Percentiles rank a stretch among this genome's conserved stretches.
Conservation (phyloP, 768 basidiomycete genomes). For the Hygrophorus pudorinus region DNA sequence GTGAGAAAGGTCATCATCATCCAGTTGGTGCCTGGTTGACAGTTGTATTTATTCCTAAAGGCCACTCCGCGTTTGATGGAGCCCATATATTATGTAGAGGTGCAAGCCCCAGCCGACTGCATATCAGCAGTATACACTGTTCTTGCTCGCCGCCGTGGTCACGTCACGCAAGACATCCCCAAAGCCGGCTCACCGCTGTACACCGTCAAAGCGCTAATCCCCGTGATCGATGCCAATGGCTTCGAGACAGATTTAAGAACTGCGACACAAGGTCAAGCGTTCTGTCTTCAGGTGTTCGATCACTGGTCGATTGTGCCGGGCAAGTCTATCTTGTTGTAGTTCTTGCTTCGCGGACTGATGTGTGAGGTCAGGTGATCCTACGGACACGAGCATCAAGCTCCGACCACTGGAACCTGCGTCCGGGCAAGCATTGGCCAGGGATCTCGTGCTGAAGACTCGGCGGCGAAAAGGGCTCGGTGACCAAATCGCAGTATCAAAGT, state of each 20-base stretch:
- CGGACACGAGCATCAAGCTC: slow-evolving; percentile 93
- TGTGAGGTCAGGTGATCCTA: slow-evolving; percentile 71
- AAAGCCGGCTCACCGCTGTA: slow-evolving; percentile 97
- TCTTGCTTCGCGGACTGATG: slow-evolving; percentile 8
- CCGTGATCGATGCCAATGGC: slow-evolving; percentile 96
- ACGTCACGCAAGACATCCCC: slow-evolving; percentile 96
- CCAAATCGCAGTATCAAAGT: slow-evolving; percentile 95
- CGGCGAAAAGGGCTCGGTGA: slow-evolving; percentile 94
- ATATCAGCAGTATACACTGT: slow-evolving; percentile 98
- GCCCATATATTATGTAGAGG: slow-evolving; percentile 97
- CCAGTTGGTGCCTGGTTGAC: not conserved
- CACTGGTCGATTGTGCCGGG: slow-evolving; percentile 99
- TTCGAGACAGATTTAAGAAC: slow-evolving; percentile 98
- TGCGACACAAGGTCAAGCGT: slow-evolving; percentile 98
- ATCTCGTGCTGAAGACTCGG: slow-evolving; percentile 93
- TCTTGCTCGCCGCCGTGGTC: slow-evolving; percentile 96
- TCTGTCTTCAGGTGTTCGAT: slow-evolving; percentile 94
- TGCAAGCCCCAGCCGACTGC: slow-evolving; percentile 98
- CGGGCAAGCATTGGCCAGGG: slow-evolving; percentile 88
- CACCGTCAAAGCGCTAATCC: slow-evolving; percentile 96
- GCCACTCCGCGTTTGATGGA: slow-evolving; percentile 94
- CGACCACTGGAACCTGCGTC: slow-evolving; percentile 95
- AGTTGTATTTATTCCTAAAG: slow-evolving; percentile 26
- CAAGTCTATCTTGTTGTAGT: slow-evolving; percentile 25
- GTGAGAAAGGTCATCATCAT: slow-evolving; percentile 35